A percentile compares a stretch with the other conserved stretches of the same genome.
Evolutionary conservation across 2,329 filamentous ascomycete species (phyloP).

Genomic region (Lasiodiplodia citricola): DNA sequence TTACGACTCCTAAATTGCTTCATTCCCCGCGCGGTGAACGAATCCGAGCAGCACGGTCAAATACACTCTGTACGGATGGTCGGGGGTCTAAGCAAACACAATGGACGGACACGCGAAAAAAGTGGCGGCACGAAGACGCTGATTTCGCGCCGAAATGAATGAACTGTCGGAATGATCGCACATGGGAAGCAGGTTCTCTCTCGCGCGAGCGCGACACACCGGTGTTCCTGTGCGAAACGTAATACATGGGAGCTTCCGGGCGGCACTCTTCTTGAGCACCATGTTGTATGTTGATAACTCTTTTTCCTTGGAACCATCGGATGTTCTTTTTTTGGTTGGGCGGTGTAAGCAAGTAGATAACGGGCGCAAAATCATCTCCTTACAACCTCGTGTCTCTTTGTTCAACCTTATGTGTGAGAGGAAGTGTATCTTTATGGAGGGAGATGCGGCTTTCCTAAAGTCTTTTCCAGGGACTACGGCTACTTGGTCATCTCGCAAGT

Average conservation of each 20-base stretch:
- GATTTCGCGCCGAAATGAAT: background rate
- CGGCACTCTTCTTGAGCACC: slow-evolving; percentile 20
- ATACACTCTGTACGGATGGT: slow-evolving; percentile 20
- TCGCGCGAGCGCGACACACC: slow-evolving; percentile 12
- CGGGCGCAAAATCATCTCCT: slow-evolving; percentile 26
- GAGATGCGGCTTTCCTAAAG: too few relatives aligned
- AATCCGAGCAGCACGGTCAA: slow-evolving; percentile 25
- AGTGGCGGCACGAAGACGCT: background rate
- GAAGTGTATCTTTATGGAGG: too few relatives aligned
- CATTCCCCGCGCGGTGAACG: background rate
- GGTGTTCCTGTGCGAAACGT: slow-evolving; percentile 4
- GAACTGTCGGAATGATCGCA: slow-evolving; percentile 12
- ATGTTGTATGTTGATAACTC: slow-evolving; percentile 26
- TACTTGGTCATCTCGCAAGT: too few relatives aligned
- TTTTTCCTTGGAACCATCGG: slow-evolving; percentile 6
- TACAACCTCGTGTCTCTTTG: background rate
- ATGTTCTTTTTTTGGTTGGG: slow-evolving; percentile 16
- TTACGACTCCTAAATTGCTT: slow-evolving; percentile 26
- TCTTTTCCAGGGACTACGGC: too few relatives aligned
- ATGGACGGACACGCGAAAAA: background rate
- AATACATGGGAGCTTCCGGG: slow-evolving; percentile 25
- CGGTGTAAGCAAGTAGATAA: slow-evolving; percentile 26
- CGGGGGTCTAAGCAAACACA: slow-evolving; percentile 5
- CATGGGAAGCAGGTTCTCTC: background rate
- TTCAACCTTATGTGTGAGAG: background rate